phyloP scores from a whole-genome alignment of 768 basidiomycete species.

The Cantharellus anzutake region DNA sequence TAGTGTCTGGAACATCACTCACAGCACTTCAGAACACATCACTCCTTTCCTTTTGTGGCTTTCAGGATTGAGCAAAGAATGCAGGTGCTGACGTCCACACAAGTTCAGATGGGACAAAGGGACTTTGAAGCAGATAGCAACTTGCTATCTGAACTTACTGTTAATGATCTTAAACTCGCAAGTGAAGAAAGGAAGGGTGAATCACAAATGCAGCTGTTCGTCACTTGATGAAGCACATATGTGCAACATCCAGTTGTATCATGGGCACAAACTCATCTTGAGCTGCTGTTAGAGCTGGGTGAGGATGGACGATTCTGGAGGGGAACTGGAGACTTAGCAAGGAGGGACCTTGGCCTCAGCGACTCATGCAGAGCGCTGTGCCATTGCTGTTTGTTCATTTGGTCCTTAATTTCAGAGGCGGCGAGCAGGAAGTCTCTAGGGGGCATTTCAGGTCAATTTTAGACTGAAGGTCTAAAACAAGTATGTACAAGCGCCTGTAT shows the following conservation, averaged over 20 bases:
- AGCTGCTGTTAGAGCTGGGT: not conserved
- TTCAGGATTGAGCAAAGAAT: not conserved
- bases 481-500: too few relatives aligned
- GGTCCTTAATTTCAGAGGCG: too few relatives aligned
- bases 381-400: too few relatives aligned
- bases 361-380: too few relatives aligned
- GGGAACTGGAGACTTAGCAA: too few relatives aligned
- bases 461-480: too few relatives aligned
- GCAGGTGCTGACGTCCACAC: not conserved
- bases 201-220: not conserved
- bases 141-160: conserved; percentile 3
- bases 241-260: not conserved
- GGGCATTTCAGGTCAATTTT: too few relatives aligned
- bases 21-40: not conserved
- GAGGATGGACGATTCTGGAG: conserved; percentile 13
- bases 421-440: too few relatives aligned
- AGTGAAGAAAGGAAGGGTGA: not conserved
- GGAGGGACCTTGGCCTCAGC: too few relatives aligned
- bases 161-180: not conserved
- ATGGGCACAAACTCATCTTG: not conserved
- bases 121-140: conserved; percentile 9
- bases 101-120: conserved; percentile 17
- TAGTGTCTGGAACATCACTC: not conserved
- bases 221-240: not conserved
- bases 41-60: not conserved